phyloP scores from a whole-genome alignment of 2,329 filamentous ascomycete species.

The Pseudogymnoascus sp. region DNA sequence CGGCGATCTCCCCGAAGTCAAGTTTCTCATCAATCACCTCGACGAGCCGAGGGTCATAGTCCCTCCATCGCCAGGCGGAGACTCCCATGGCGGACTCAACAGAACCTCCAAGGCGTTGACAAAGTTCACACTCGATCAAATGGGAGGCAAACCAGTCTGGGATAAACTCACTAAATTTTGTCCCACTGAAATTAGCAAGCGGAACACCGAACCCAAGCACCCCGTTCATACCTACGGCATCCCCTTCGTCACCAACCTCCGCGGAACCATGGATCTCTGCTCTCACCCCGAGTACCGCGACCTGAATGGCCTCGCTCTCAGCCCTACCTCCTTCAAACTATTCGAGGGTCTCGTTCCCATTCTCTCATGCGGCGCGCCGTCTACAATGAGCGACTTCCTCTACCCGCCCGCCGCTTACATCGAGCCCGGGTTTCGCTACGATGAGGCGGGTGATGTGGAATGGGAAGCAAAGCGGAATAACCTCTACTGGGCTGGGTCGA shows the following conservation, averaged over 20 bases:
- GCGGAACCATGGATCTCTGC: conserved; percentile 33
- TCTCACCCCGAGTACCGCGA: conserved; percentile 38
- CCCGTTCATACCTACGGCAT: conserved; percentile 17
- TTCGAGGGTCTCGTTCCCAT: conserved; percentile 34
- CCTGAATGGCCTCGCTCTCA: conserved; percentile 33
- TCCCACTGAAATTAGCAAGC: background rate
- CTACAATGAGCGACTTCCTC: conserved; percentile 43
- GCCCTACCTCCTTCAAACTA: conserved; percentile 36
- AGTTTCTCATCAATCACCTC: conserved; percentile 38
- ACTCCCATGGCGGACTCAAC: background rate
- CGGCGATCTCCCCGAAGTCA: conserved; percentile 29
- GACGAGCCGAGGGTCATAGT: conserved; percentile 38
- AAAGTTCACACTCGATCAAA: conserved; percentile 19
- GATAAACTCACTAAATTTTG: conserved; percentile 28
- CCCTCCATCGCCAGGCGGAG: background rate
- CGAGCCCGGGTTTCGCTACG: conserved; percentile 35
- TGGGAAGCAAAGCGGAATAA: conserved; percentile 43
- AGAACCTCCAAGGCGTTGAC: background rate
- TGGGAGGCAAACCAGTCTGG: conserved; percentile 27
- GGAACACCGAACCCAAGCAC: background rate
- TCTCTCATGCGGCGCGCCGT: conserved; percentile 34
- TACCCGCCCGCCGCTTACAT: conserved; percentile 43
- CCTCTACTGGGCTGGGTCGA: conserved; percentile 50
- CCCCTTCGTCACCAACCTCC: conserved; percentile 30
- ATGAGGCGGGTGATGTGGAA: conserved; percentile 30